Percentiles rank a stretch among this genome's conserved stretches.
These are phyloP conservation scores for Colletotrichum sp. DNA, from an alignment of 2,329 filamentous ascomycete species.

Conservation along the genomic window DNA sequence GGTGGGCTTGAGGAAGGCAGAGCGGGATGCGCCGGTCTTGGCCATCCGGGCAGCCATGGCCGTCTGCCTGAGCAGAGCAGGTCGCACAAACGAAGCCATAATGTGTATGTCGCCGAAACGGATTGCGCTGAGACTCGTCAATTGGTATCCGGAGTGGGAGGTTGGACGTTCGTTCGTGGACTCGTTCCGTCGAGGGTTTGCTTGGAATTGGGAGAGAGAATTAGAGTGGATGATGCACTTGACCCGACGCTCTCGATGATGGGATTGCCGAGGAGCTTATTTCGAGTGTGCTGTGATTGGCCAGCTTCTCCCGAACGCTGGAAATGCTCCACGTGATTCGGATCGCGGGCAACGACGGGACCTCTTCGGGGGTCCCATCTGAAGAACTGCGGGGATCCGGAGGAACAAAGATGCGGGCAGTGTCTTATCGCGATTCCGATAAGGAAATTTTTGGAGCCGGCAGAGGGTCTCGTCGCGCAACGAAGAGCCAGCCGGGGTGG, in stretches of 20 bases:
- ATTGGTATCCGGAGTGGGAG: conserved; percentile 12
- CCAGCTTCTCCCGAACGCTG: conserved; percentile 12
- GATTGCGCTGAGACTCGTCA: conserved; percentile 1
- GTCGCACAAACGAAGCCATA: conserved; percentile 64
- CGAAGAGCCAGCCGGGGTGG: neutral
- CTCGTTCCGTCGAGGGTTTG: conserved; percentile 4
- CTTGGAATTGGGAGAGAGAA: conserved; percentile 12
- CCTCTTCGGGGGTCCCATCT: neutral
- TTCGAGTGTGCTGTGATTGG: conserved; percentile 51
- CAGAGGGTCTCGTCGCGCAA: neutral
- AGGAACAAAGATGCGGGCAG: neutral
- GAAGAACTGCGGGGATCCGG: neutral
- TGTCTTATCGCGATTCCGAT: conserved; percentile 7
- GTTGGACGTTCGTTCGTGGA: neutral
- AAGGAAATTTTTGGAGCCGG: conserved; percentile 21
- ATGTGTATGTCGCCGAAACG: neutral
- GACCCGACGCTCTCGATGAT: conserved; percentile 16
- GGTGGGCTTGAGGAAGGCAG: conserved; percentile 26
- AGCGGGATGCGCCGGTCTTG: conserved; percentile 34
- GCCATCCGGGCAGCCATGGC: conserved; percentile 43
- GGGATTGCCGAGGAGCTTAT: conserved; percentile 53
- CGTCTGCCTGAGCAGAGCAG: conserved; percentile 60
- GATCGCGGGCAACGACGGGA: neutral
- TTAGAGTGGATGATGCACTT: conserved; percentile 32
- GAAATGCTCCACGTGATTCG: conserved; percentile 19